phyloP scores from a whole-genome alignment of 176 grass and related monocot species.

The Ananas comosus region DNA sequence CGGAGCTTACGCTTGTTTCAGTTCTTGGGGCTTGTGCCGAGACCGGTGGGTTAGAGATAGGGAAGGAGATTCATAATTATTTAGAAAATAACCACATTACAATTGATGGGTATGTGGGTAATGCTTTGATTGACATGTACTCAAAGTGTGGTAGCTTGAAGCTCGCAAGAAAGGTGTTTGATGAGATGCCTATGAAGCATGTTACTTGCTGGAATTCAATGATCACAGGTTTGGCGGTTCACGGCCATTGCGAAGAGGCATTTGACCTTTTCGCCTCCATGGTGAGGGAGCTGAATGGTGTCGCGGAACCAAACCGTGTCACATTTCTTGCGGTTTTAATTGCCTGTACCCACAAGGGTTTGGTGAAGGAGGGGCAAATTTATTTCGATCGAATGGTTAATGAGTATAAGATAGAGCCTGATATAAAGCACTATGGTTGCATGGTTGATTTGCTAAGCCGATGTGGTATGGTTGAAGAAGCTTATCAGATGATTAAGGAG shows the following conservation, averaged over 20 bases:
- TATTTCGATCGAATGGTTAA: conserved; percentile 44
- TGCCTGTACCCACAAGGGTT: conserved; percentile 63
- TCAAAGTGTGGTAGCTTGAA: conserved; percentile 51
- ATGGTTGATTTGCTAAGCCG: conserved; percentile 68
- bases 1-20: conserved; percentile 45
- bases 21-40: conserved; percentile 48
- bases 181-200: conserved; percentile 42
- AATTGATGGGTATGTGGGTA: conserved; percentile 59
- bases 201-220: conserved; percentile 51
- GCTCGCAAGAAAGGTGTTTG: conserved; percentile 37
- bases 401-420: conserved; percentile 42
- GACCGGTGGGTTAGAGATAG: conserved; percentile 29
- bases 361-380: conserved; percentile 38
- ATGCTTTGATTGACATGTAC: conserved; percentile 66
- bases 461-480: conserved; percentile 42
- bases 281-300: conserved; percentile 22
- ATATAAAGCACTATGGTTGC: conserved; percentile 69
- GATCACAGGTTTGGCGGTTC: conserved; percentile 57
- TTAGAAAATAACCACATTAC: conserved; percentile 32
- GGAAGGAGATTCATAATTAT: conserved; percentile 39
- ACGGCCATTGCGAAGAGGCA: conserved; percentile 39
- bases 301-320: conserved; percentile 30
- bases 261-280: conserved; percentile 45
- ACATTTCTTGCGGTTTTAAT: conserved; percentile 52
- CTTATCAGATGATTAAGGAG: conserved; percentile 47